Conservation (phyloP, 2,329 filamentous ascomycete genomes). For the Didymella keratinophila region DNA sequence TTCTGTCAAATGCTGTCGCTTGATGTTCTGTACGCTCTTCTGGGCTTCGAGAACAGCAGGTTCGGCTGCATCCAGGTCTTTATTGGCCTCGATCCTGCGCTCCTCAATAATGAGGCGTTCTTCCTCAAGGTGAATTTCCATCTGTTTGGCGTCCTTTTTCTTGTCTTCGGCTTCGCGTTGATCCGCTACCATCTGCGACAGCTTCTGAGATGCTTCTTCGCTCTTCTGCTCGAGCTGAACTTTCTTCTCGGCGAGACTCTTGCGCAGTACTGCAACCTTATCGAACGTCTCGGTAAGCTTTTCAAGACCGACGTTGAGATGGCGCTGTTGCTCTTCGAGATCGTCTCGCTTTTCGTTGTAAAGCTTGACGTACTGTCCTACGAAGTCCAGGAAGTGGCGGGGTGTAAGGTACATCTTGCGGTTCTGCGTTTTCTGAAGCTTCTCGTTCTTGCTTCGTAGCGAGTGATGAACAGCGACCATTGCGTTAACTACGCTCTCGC, state of each 20-base stretch:
- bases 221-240: conserved; percentile 92
- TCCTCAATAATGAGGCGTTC: conserved; percentile 88
- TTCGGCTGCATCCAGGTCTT: conserved; percentile 88
- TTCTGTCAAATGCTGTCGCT: conserved; percentile 95
- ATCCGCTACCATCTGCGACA: conserved; percentile 96
- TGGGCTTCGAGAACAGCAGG: conserved; percentile 92
- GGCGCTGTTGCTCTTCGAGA: conserved; percentile 96
- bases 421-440: conserved; percentile 89
- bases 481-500: conserved; percentile 91
- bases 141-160: conserved; percentile 85
- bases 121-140: conserved; percentile 84
- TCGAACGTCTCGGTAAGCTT: conserved; percentile 96
- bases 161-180: conserved; percentile 93
- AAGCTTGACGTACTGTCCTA: conserved; percentile 94
- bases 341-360: conserved; percentile 99
- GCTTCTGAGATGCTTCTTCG: conserved; percentile 93
- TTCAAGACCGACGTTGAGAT: conserved; percentile 97
- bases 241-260: conserved; percentile 93
- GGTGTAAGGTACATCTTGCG: conserved; percentile 93
- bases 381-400: conserved; percentile 96
- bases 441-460: conserved; percentile 85
- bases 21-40: conserved; percentile 98
- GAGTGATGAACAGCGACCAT: conserved; percentile 99
- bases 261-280: conserved; percentile 91
- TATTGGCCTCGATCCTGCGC: conserved; percentile 82